Percentiles rank a stretch among this genome's conserved stretches.
Evolutionary conservation across 1,284 basidiomycete genomes (phyloP).

Genomic region (Schizopora paradoxa): DNA sequence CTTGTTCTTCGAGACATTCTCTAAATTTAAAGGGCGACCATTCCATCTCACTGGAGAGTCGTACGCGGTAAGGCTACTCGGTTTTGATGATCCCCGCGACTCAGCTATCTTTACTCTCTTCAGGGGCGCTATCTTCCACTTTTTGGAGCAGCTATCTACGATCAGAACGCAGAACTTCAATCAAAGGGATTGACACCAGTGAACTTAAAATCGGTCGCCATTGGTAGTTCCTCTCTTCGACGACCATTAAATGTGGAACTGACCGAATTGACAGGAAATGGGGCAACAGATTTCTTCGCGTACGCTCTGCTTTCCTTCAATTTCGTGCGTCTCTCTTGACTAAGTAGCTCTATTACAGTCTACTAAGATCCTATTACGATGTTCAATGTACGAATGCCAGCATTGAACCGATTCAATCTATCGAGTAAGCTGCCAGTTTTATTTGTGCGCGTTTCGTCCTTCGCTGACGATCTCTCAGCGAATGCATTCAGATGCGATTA

Average conservation of each 20-base stretch:
- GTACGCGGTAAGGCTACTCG: slow-evolving; percentile 42
- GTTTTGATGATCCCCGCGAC: not conserved
- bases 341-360: not conserved
- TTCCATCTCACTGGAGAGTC: slow-evolving; percentile 76
- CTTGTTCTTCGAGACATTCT: slow-evolving; percentile 72
- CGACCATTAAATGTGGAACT: not conserved
- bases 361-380: slow-evolving; percentile 6
- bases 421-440: slow-evolving; percentile 2
- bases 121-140: slow-evolving; percentile 81
- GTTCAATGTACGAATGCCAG: slow-evolving; percentile 4
- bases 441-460: slow-evolving; percentile 33
- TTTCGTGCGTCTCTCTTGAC: not conserved
- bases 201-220: slow-evolving; percentile 76
- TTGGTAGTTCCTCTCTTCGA: slow-evolving; percentile 42
- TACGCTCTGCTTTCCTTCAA: slow-evolving; percentile 21
- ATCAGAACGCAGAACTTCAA: slow-evolving; percentile 63
- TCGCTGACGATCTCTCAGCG: not conserved
- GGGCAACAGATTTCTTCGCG: slow-evolving; percentile 41
- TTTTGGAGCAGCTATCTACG: slow-evolving; percentile 75
- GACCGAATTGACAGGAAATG: slow-evolving; percentile 43
- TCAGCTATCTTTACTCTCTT: not conserved
- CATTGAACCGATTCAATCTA: slow-evolving; percentile 6
- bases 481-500: not conserved
- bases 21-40: slow-evolving; percentile 55
- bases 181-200: slow-evolving; percentile 64